phyloP scores from a whole-genome alignment of 352 stramenopile genomes.

The Nothophytophthora sp. region DNA sequence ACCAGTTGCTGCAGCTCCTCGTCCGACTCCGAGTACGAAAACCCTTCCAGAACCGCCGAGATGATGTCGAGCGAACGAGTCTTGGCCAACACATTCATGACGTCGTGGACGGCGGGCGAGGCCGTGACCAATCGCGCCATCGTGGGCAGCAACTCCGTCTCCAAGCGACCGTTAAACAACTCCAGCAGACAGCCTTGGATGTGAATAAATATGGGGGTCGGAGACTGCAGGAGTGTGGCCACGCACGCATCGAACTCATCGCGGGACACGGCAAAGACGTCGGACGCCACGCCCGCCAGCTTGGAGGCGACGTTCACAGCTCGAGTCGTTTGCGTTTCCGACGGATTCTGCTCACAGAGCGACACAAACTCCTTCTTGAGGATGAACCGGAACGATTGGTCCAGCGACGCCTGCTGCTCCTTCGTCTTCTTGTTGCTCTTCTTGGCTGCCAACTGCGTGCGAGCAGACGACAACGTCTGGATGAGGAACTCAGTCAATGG shows the following conservation, averaged over 20 bases:
- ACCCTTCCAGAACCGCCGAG: slow-evolving; percentile 60
- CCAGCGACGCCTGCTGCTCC: slow-evolving; percentile 39
- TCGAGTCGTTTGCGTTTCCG: slow-evolving; percentile 16
- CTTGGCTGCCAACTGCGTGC: slow-evolving; percentile 26
- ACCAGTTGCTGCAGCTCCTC: slow-evolving; percentile 48
- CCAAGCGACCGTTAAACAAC: slow-evolving; percentile 54
- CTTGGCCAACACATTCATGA: slow-evolving; percentile 55
- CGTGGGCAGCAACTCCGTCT: slow-evolving; percentile 59
- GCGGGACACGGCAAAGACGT: slow-evolving; percentile 37
- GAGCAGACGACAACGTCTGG: slow-evolving; percentile 51
- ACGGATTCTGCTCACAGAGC: slow-evolving; percentile 34
- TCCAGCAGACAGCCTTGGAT: slow-evolving; percentile 54
- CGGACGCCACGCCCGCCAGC: slow-evolving; percentile 44
- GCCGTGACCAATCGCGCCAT: slow-evolving; percentile 55
- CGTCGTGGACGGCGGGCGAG: slow-evolving; percentile 23
- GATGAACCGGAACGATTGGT: slow-evolving; percentile 56
- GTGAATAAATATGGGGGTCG: slow-evolving; percentile 59
- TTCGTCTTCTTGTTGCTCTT: slow-evolving; percentile 39
- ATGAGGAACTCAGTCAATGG: slow-evolving; percentile 64
- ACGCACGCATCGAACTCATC: slow-evolving; percentile 72
- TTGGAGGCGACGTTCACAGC: slow-evolving; percentile 50
- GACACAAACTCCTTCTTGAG: slow-evolving; percentile 69
- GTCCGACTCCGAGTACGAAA: slow-evolving; percentile 33
- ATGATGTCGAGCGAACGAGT: slow-evolving; percentile 68
- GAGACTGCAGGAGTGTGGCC: slow-evolving; percentile 59